Conservation (phyloP, 139 green algal species). For the Chlamydomonas schloesseri region DNA sequence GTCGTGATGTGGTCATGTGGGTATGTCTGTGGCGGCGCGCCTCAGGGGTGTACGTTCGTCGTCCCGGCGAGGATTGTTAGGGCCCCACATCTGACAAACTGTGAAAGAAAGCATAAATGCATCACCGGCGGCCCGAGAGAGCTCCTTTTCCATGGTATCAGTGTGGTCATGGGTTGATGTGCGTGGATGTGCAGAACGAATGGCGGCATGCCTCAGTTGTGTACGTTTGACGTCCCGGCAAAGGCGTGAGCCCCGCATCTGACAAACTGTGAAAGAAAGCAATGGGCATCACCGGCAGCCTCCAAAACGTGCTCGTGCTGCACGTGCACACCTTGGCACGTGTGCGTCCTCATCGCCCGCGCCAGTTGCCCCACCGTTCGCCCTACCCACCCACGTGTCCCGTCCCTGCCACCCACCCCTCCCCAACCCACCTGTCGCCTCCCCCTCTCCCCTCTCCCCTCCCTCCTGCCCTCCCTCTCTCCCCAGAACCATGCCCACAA, state of each 20-base stretch:
- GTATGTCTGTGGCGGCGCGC: background rate
- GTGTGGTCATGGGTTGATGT: too few species aligned
- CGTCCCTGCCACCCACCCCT: background rate
- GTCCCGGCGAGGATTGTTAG: background rate
- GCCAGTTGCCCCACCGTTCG: background rate
- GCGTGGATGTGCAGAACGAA: too few species aligned
- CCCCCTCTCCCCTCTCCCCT: background rate
- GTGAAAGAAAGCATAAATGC: conserved; percentile 41
- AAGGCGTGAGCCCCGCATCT: conserved; percentile 3
- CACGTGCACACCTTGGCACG: too few species aligned
- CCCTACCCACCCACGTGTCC: too few species aligned
- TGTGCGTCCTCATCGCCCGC: too few species aligned
- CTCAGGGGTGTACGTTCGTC: conserved; percentile 22
- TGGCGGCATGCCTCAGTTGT: background rate
- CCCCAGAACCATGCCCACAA: too few species aligned
- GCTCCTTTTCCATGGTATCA: too few species aligned
- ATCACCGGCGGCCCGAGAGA: conserved; percentile 21
- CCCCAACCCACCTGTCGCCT: background rate
- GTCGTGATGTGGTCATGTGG: too few species aligned
- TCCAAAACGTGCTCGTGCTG: too few species aligned
- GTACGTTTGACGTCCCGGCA: conserved; percentile 33
- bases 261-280: conserved; percentile 52
- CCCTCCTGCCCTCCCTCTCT: background rate
- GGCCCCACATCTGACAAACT: conserved; percentile 43
- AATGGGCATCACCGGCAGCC: conserved; percentile 32